Evolutionary conservation across 2,329 filamentous ascomycete genomes (phyloP), one percentile per base, ranked within the genome.

Genomic region (Pseudogymnoascus destructans): DNA sequence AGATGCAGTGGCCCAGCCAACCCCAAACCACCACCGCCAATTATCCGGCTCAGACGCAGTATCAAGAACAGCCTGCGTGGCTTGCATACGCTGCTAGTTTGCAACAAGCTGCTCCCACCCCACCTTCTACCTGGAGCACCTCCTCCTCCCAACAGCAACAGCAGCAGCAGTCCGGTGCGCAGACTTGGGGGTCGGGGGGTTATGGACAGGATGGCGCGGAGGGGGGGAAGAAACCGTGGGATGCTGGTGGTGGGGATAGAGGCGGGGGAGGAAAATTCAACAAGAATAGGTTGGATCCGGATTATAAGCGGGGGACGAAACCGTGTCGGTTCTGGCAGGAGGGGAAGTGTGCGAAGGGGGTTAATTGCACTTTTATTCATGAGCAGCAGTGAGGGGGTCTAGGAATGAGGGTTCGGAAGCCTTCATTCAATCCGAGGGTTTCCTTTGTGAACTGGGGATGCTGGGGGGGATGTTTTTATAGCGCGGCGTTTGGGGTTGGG

Each of bases 291-390:
- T 72, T 70, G 11, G 75, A 75, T 61, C 81, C 46, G 10, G 27
- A 85, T 65, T 70, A 70, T 56, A 69, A 67, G 60, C 65, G 78
- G 75, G 81, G 82, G 58, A 86, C 84, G 42, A 82, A 86, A 66
- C 77, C 84, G 4, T 89, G 86, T 69, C 78, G 78, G 17, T 89
- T 87, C 69, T 89, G 77, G 75, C 77, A 80, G 59, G 80, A 86
- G 67, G 85, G 85, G 11, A 84, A 83, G 67, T 89, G 86, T 71
- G 81, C 80, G 5, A 84, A 87, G 67, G 86, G 86, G 19, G 83
- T 85, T 33, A 82, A 82, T 65, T 89, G 86, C 72, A 88, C 85
- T 1, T 89, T 85, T 69, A 77, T 85, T 59, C 86, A 89, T 66
- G 83, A 87, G 17, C n/a, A 36, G 33, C 8, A n/a, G 13, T n/a